phyloP scores from a whole-genome alignment of 2,329 filamentous ascomycete species.

The Metarhizium brunneum region DNA sequence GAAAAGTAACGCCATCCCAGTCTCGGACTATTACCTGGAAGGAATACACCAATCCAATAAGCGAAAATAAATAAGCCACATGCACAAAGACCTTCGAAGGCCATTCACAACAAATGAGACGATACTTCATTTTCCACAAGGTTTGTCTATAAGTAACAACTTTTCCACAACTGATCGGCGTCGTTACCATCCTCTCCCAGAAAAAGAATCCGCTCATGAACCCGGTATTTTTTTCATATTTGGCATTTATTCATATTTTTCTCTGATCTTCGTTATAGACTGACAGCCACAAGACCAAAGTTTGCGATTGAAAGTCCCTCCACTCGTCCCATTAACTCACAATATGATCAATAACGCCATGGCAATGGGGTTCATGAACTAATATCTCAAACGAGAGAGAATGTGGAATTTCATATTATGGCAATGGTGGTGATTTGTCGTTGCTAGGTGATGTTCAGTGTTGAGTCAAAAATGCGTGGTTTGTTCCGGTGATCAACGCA shows the following conservation, averaged over 20 bases:
- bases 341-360: not conserved
- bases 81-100: not conserved
- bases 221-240: not conserved
- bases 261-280: not conserved
- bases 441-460: not conserved
- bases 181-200: not conserved
- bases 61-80: not conserved
- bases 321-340: not conserved
- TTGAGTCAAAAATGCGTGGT: not conserved
- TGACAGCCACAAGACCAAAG: not conserved
- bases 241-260: not conserved
- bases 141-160: not conserved
- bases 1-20: not conserved
- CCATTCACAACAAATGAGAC: not conserved
- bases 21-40: too few species aligned
- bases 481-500: not conserved
- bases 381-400: not conserved
- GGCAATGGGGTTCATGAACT: not conserved
- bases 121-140: not conserved
- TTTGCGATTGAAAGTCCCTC: not conserved
- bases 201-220: not conserved
- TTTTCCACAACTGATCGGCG: not conserved
- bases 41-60: too few species aligned
- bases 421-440: not conserved
- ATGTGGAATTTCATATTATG: not conserved